phyloP scores from a whole-genome alignment of 345 rosid species.

The Linum tenue region DNA sequence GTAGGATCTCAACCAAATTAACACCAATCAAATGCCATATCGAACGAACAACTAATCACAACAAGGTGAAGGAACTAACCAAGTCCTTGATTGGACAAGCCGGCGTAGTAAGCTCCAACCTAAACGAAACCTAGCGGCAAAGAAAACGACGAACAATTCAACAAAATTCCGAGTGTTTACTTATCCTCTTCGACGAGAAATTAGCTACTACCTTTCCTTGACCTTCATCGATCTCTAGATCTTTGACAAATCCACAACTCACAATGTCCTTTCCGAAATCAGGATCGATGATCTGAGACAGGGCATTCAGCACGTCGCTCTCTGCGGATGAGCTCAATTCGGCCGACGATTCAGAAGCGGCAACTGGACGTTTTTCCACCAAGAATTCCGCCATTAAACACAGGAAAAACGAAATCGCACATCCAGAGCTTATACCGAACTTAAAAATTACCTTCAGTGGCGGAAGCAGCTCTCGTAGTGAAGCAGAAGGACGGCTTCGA shows the following conservation, averaged over 20 bases:
- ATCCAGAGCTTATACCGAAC: neutral
- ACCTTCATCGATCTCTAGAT: slow-evolving; percentile 51
- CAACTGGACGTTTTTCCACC: slow-evolving; percentile 21
- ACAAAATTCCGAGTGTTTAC: slow-evolving; percentile 5
- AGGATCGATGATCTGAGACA: slow-evolving; percentile 92
- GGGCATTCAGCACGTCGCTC: slow-evolving; percentile 67
- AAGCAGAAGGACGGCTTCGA: slow-evolving; percentile 19
- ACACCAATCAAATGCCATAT: slow-evolving; percentile 12
- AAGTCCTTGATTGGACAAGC: slow-evolving; percentile 97
- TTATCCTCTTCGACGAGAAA: neutral
- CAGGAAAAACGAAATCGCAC: too few relatives aligned
- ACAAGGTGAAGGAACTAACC: slow-evolving; percentile 44
- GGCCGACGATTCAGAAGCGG: slow-evolving; percentile 29
- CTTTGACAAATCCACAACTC: slow-evolving; percentile 88
- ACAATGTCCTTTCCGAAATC: slow-evolving; percentile 95
- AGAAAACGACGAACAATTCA: slow-evolving; percentile 13
- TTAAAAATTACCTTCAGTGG: slow-evolving; percentile 34
- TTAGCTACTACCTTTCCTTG: slow-evolving; percentile 45
- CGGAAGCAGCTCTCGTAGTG: slow-evolving; percentile 37
- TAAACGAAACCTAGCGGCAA: slow-evolving; percentile 56
- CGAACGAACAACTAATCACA: slow-evolving; percentile 32
- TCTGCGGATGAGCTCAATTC: slow-evolving; percentile 30
- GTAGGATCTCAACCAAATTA: neutral
- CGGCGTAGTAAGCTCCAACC: slow-evolving; percentile 93
- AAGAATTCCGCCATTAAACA: neutral